Conservation (phyloP, 1,139 yeast genomes). For the Kodamaea sp. region DNA sequence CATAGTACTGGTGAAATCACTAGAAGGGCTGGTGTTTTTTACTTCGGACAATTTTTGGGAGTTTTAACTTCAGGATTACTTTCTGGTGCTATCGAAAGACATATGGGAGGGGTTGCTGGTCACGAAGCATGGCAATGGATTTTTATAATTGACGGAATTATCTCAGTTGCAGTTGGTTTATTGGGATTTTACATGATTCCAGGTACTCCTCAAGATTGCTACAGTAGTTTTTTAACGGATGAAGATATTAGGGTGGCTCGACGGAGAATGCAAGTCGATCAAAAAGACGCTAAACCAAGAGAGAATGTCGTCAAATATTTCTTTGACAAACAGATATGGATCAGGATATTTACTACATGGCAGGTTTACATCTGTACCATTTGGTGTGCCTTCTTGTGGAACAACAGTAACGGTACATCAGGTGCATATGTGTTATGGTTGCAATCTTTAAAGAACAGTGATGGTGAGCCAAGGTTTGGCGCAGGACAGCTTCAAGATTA, state of each 20-base stretch:
- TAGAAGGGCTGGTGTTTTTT: constrained; percentile 59
- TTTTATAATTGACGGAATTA: constrained; percentile 63
- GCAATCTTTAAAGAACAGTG: constrained; percentile 26
- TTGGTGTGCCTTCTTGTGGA: constrained; percentile 26
- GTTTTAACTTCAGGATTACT: constrained; percentile 62
- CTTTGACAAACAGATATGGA: constrained; percentile 25
- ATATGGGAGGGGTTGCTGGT: constrained; percentile 48
- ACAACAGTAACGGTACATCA: constrained; percentile 43
- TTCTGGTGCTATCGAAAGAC: constrained; percentile 54
- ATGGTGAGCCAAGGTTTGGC: constrained; percentile 26
- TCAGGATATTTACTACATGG: constrained; percentile 25
- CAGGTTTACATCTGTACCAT: constrained; percentile 25
- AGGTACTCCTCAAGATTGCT: constrained; percentile 63
- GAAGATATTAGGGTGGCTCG: constrained; percentile 65
- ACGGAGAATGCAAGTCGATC: constrained; percentile 48
- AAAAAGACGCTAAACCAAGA: constrained; percentile 30
- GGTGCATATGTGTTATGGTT: constrained; percentile 47
- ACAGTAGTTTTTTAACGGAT: constrained; percentile 54
- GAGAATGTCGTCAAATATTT: constrained; percentile 25
- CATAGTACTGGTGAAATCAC: constrained; percentile 50
- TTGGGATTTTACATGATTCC: constrained; percentile 64
- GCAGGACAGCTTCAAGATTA: constrained; percentile 37
- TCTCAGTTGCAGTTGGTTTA: constrained; percentile 60
- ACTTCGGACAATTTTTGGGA: constrained; percentile 61
- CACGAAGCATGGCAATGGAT: constrained; percentile 72